Evolutionary conservation across 208 protist genomes (phyloP).

Genomic region (Balamuthia mandrillaris): DNA sequence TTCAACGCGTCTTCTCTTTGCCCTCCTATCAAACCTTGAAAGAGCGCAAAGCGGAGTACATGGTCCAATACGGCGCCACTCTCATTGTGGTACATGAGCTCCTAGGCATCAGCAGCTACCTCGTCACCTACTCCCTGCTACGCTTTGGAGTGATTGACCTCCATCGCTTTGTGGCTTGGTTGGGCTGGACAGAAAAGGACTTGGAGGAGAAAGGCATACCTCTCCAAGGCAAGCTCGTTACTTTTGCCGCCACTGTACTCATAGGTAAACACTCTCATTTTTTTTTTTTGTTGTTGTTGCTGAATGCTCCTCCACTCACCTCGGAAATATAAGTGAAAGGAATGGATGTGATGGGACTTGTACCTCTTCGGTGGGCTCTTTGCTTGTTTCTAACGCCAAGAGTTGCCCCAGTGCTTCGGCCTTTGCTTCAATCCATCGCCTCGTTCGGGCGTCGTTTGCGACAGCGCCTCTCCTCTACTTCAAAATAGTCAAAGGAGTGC

Average conservation of each 20-base stretch:
- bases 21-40: too few relatives aligned
- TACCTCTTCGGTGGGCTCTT: conserved; percentile 25
- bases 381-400: background rate
- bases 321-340: background rate
- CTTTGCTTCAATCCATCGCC: too few relatives aligned
- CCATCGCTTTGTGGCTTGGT: background rate
- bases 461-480: too few relatives aligned
- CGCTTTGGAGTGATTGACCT: conserved; percentile 8
- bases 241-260: conserved; percentile 19
- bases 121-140: conserved; percentile 29
- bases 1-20: too few relatives aligned
- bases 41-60: conserved; percentile 5
- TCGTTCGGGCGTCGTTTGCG: too few relatives aligned
- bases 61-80: conserved; percentile 9
- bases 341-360: conserved; percentile 39
- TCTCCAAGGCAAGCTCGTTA: conserved; percentile 10
- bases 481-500: too few relatives aligned
- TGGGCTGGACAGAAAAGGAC: background rate
- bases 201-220: background rate
- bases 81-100: conserved; percentile 27
- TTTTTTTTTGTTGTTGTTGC: too few relatives aligned
- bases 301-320: background rate
- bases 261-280: conserved; percentile 60
- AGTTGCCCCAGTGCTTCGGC: too few relatives aligned
- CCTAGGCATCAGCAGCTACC: conserved; percentile 6